Evolutionary conservation across 2,329 filamentous ascomycete genomes (phyloP), one percentile per base, ranked within the genome.

Genomic region (Pestalotiopsis sp.): DNA sequence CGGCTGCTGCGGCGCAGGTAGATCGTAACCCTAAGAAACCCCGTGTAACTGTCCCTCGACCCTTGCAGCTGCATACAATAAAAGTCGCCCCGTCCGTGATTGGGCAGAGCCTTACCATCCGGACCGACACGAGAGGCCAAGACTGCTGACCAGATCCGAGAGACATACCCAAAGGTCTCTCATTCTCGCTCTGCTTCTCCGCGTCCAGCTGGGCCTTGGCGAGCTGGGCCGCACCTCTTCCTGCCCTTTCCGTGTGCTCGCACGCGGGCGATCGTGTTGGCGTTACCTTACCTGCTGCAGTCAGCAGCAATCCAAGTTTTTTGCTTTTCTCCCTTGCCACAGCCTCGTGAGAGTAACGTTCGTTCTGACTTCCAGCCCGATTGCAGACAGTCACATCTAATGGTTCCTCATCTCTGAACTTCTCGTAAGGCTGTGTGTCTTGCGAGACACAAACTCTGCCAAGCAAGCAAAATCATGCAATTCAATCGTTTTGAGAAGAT

Each of bases 1-100:
- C 38, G 49, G 27, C 23, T 45, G 25, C 64, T 66, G 36, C 64
- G 56, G 52, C 52, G 52, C 41, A 38, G 56, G 52, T 39, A 20
- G 56, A 45, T 45, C 64, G 52, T 66, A 39, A 39, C 39, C 64
- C 20, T 25, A 52, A 41, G 56, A 62, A 9, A 52, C 17, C 31
- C 27, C 38, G 64, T 60, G 64, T 66, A 66, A 61, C 64, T 52
- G 20, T 36, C 45, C 45, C 1, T 52, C 45, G 64, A 66, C 56
- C 64, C 64, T 66, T 66, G 64, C 64, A 66, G 64, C 64, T 66
- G 64, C 64, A 66, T 66, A 56, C 36, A 41, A 25, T 25, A 17
- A 59, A 25, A 39, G 17, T 25, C 23, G 3, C 56, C 39, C 38
- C 20, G 14, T n/a, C 56, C 45, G 25, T 23, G 12, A 52, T 41